Evolutionary conservation across 179 eudicot genomes (phyloP), one percentile per base, ranked within the genome.

Genomic region (Carnegiea gigantea): DNA sequence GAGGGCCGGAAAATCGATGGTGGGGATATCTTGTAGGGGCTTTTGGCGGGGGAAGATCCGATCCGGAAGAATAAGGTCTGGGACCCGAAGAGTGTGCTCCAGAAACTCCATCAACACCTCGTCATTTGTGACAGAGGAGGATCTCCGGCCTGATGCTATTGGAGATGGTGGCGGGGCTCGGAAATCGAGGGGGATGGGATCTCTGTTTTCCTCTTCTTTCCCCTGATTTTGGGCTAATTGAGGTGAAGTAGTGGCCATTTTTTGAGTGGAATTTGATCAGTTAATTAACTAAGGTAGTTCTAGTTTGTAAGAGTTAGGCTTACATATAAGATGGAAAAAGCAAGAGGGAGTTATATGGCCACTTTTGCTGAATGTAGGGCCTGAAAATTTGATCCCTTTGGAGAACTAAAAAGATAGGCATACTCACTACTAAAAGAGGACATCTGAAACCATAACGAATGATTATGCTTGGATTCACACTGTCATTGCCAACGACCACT

Each of bases 111-210:
- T 80, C 24, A 95, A 81, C 60, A 91, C 83, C 24, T 87, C 96
- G 9, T 93, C 98, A 80, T 95, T 95, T 0, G 92, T 73, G 70
- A 91, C 89, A 4, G 94, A 87, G 33, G 96, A 91, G 8, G 86
- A n/a, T 4, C 97, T 85, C 36, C 97, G 91, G 73, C 93, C 90
- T 21, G 93, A 81, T 8, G 89, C 94, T 1, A 89, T 85, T 9
- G 98, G 98, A 7, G 98, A 93, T 6, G 98, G 98, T 4, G 98
- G 98, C 9, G 98, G 97, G 0, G 98, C 98, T 2, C 92, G 92
- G 84, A 93, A 93, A 60, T 92, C 90, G 71, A 84, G 72, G 76
- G 77, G 26, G 70, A 73, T 81, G 2, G 77, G 46, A 30, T 70
- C 73, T 70, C 73, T 70, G 23, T n/a, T 33, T 8, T 82, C 87